These are phyloP conservation scores for Begonia loranthoides DNA, from an alignment of 306 rosid genomes.

Conservation along the genomic window DNA sequence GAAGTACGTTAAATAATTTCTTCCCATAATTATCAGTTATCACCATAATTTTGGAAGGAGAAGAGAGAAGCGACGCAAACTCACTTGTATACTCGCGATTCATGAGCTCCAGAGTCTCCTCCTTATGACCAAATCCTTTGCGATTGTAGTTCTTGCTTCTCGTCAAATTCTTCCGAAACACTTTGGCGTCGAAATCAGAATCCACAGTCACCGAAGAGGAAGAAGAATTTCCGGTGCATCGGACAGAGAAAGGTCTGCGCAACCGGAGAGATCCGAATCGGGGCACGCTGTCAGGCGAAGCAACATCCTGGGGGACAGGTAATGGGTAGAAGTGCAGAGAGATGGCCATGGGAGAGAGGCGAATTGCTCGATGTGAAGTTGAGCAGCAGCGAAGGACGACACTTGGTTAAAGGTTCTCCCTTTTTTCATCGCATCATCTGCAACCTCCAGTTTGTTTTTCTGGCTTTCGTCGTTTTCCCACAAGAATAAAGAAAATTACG, in stretches of 20 bases:
- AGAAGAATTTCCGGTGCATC: conserved; percentile 39
- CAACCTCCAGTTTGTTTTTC: too few species aligned
- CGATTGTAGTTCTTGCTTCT: conserved; percentile 82
- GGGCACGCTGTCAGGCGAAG: conserved; percentile 21
- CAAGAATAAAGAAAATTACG: too few species aligned
- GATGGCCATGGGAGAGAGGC: conserved; percentile 52
- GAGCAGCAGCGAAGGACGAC: too few species aligned
- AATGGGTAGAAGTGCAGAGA: conserved; percentile 44
- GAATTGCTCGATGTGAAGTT: too few species aligned
- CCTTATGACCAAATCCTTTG: conserved; percentile 75
- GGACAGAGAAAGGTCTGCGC: conserved; percentile 37
- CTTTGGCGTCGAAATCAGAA: conserved; percentile 69
- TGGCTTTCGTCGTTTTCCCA: too few species aligned
- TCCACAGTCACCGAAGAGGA: conserved; percentile 24
- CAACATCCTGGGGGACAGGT: conserved; percentile 28
- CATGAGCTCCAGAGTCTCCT: conserved; percentile 78
- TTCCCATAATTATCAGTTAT: too few species aligned
- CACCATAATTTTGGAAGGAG: too few species aligned
- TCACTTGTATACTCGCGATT: conserved; percentile 81
- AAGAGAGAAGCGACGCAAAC: background rate
- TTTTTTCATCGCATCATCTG: too few species aligned
- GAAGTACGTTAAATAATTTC: too few species aligned
- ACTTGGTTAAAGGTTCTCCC: too few species aligned
- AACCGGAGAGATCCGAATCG: conserved; percentile 13
- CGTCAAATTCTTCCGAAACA: conserved; percentile 79